Percentiles rank a stretch among this genome's conserved stretches.
phyloP scores from a whole-genome alignment of 1,139 yeast species.

The Blastobotrys petasosporus region DNA sequence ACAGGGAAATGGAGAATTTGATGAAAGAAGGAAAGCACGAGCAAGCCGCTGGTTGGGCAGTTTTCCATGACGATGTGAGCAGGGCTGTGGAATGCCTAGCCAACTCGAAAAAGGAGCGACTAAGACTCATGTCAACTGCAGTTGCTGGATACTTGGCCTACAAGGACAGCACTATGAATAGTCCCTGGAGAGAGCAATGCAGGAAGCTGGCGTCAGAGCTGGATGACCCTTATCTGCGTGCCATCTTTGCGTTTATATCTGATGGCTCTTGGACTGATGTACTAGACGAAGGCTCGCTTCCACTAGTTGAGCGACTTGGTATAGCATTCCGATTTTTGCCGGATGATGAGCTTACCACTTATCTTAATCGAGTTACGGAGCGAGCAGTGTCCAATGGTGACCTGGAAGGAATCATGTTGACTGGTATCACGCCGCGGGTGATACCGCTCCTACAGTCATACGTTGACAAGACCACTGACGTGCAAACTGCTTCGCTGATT shows the following conservation, averaged over 20 bases:
- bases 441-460: constrained; percentile 78
- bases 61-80: constrained; percentile 82
- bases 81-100: constrained; percentile 70
- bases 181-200: constrained; percentile 92
- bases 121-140: constrained; percentile 83
- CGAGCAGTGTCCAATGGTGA: constrained; percentile 74
- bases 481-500: constrained; percentile 85
- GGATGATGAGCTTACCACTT: constrained; percentile 52
- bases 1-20: constrained; percentile 55
- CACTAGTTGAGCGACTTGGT: constrained; percentile 81
- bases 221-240: constrained; percentile 83
- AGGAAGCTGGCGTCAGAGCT: constrained; percentile 79
- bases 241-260: constrained; percentile 88
- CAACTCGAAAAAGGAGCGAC: constrained; percentile 52
- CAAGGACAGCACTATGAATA: constrained; percentile 53
- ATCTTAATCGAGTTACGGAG: constrained; percentile 63
- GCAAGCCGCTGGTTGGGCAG: constrained; percentile 98
- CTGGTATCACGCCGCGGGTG: constrained; percentile 84
- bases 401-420: constrained; percentile 80
- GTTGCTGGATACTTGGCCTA: constrained; percentile 87
- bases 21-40: constrained; percentile 60
- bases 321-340: constrained; percentile 81
- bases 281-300: constrained; percentile 80
- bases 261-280: constrained; percentile 98
- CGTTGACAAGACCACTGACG: constrained; percentile 84